Evolutionary conservation across 139 green algal species (phyloP), one percentile per base, ranked within the genome.

Genomic region (Axilococcus clingmanii): DNA sequence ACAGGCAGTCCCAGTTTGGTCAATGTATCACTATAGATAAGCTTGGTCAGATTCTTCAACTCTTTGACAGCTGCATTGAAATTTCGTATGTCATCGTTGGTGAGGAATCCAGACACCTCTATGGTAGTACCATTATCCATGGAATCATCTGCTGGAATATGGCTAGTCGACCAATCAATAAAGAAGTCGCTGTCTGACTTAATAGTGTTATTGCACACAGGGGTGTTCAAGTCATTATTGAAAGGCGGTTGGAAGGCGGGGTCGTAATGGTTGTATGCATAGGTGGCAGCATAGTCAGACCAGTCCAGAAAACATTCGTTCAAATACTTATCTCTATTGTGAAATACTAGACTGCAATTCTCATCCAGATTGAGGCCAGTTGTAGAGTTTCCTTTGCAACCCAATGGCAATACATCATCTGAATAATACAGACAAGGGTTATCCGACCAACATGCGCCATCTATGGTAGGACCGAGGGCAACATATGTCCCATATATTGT

Each of bases 371-470:
- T 28, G 19, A 12, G 12, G 15, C 22, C 22, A 22, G 14, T 22
- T n/a, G 20, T 31, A 7, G 7, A 15, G n/a, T n/a, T n/a, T n/a
- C n/a, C n/a, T n/a, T n/a, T n/a, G n/a, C n/a, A n/a, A n/a, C n/a
- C n/a, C n/a, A n/a, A n/a, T n/a, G n/a, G n/a, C n/a, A n/a, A n/a
- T n/a, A n/a, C n/a, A n/a, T n/a, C n/a, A 50, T 23, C 9, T 29
- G 37, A 5, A 19, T 30, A 19, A 4, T 16, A 57, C 15, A 51
- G 29, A 52, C 61, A 69, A 11, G 61, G 61, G 51, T 69, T 63
- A 30, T 41, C 55, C 29, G 12, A 16, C 43, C 43, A 69, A 33
- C 61, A 69, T n/a, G 27, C 34, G 6, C 25, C 2, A 12, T 25
- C 14, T 0, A 69, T 22, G 1, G 3, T 32, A 8, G 25, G 17